Evolutionary conservation across 768 basidiomycete genomes (phyloP).

Genomic region (Leccinum fibrillosum): DNA sequence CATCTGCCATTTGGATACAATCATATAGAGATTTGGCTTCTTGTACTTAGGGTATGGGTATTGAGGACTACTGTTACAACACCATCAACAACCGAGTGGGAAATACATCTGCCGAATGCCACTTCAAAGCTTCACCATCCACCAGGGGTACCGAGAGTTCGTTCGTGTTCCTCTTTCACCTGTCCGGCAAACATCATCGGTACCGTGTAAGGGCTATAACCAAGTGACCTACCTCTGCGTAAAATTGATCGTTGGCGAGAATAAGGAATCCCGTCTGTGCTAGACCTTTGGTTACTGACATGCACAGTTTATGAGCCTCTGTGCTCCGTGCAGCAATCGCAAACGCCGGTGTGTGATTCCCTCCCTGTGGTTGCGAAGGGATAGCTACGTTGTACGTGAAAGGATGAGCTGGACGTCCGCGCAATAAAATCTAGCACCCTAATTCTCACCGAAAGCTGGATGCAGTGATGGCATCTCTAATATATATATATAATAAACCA

Average conservation of each 20-base stretch:
- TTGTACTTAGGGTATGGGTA: constrained; percentile 11
- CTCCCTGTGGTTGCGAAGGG: constrained; percentile 64
- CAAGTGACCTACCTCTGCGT: constrained; percentile 40
- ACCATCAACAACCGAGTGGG: background rate
- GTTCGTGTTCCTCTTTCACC: constrained; percentile 26
- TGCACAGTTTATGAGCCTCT: constrained; percentile 60
- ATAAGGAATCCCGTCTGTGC: constrained; percentile 61
- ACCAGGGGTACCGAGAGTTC: constrained; percentile 2
- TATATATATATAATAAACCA: constrained; percentile 18
- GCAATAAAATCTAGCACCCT: background rate
- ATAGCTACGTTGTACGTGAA: constrained; percentile 47
- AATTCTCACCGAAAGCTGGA: constrained; percentile 53
- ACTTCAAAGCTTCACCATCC: background rate
- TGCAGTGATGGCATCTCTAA: constrained; percentile 58
- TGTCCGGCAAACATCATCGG: constrained; percentile 2
- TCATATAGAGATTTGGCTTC: constrained; percentile 3
- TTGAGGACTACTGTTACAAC: constrained; percentile 16
- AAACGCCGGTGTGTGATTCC: constrained; percentile 76
- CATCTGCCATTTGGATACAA: constrained; percentile 16
- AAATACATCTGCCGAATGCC: background rate
- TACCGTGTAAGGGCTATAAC: background rate
- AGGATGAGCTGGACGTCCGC: constrained; percentile 19
- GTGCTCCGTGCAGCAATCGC: constrained; percentile 53
- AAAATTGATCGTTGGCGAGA: constrained; percentile 57
- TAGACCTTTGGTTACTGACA: constrained; percentile 56